Percentiles rank a stretch among this genome's conserved stretches.
Conservation (phyloP, 1,284 basidiomycete species). For the Ceratobasidium theobromae region DNA sequence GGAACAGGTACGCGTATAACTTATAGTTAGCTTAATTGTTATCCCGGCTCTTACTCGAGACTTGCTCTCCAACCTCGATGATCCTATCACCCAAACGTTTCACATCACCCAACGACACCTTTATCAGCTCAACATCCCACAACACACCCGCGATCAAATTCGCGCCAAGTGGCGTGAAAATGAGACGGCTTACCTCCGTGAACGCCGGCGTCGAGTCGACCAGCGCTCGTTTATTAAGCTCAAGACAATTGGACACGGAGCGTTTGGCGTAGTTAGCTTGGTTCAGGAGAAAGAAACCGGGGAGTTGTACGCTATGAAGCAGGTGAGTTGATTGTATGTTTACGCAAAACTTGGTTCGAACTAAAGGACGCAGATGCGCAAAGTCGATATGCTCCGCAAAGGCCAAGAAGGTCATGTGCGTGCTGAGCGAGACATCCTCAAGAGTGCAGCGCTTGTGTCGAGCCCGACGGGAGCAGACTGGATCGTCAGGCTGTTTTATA, state of each 20-base stretch:
- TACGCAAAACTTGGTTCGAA: conserved; percentile 38
- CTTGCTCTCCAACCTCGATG: too few relatives aligned
- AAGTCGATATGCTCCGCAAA: conserved; percentile 95
- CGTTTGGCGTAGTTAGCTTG: conserved; percentile 94
- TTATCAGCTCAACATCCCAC: conserved; percentile 26
- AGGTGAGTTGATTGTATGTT: conserved; percentile 54
- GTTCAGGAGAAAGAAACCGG: conserved; percentile 81
- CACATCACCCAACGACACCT: conserved; percentile 36
- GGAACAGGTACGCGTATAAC: conserved; percentile 63
- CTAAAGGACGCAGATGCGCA: conserved; percentile 67
- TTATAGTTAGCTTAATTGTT: conserved; percentile 39
- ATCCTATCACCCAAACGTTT: conserved; percentile 34
- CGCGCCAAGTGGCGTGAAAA: conserved; percentile 80
- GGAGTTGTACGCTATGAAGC: conserved; percentile 93
- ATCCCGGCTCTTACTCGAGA: background rate
- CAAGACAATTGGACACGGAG: conserved; percentile 95
- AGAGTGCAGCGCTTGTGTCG: conserved; percentile 71
- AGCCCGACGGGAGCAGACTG: conserved; percentile 76
- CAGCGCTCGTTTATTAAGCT: conserved; percentile 84
- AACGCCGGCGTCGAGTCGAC: conserved; percentile 78
- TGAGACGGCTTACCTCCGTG: conserved; percentile 87
- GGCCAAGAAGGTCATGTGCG: conserved; percentile 97
- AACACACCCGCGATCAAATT: conserved; percentile 61
- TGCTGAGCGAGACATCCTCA: conserved; percentile 86
- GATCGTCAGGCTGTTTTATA: conserved; percentile 93